phyloP scores from a whole-genome alignment of 106 monocot genomes.

The Dendrobium officinale region DNA sequence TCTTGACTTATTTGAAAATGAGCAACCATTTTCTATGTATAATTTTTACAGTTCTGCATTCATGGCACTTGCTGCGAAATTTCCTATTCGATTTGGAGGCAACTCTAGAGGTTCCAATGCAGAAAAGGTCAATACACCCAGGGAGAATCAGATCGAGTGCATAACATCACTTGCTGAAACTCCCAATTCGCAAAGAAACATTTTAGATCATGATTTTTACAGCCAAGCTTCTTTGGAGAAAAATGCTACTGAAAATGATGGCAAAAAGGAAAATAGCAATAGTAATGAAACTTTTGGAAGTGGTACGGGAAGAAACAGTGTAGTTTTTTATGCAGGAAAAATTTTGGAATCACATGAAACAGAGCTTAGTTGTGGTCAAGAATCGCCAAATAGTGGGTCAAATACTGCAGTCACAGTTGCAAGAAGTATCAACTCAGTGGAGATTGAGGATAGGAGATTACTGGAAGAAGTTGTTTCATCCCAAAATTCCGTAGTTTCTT shows the following conservation, averaged over 20 bases:
- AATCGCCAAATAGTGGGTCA: constrained; percentile 18
- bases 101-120: background rate
- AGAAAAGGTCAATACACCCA: constrained; percentile 3
- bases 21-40: constrained; percentile 1
- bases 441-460: constrained; percentile 17
- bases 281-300: constrained; percentile 10
- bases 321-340: constrained; percentile 5
- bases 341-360: constrained; percentile 8
- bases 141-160: background rate
- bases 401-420: constrained; percentile 8
- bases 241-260: constrained; percentile 1
- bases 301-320: constrained; percentile 4
- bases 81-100: constrained; percentile 29
- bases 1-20: background rate
- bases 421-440: constrained; percentile 10
- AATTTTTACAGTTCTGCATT: constrained; percentile 67
- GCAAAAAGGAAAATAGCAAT: constrained; percentile 13
- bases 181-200: background rate
- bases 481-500: constrained; percentile 30
- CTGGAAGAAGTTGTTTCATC: constrained; percentile 31
- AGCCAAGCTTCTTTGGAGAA: constrained; percentile 4
- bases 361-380: constrained; percentile 10
- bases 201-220: background rate
- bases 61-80: constrained; percentile 68
- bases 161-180: background rate